phyloP scores from a whole-genome alignment of 257 asterid species.

The Gynochthodes officinalis region DNA sequence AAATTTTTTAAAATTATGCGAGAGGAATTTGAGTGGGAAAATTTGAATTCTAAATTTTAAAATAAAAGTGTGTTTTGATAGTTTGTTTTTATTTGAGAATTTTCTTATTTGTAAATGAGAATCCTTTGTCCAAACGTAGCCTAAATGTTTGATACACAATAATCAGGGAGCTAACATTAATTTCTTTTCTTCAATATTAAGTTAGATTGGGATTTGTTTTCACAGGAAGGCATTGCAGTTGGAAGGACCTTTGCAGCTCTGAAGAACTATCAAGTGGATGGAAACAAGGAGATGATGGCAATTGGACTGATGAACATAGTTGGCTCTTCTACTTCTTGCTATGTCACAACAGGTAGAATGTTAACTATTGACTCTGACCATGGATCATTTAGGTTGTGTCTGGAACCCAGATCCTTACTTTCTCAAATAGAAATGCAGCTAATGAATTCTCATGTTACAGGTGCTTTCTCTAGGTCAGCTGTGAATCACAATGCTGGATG shows the following conservation, averaged over 20 bases:
- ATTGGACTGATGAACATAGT: conserved; percentile 82
- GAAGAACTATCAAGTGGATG: conserved; percentile 89
- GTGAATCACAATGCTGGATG: conserved; percentile 95
- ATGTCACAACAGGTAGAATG: conserved; percentile 67
- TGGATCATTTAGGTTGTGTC: not conserved
- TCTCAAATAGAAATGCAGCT: not conserved
- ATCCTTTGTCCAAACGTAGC: no score
- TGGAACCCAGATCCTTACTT: no score
- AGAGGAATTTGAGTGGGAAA: no score
- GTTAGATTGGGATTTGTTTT: not conserved
- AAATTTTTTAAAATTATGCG: no score
- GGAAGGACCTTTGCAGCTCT: conserved; percentile 93
- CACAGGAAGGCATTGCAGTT: conserved; percentile 91
- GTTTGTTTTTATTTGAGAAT: no score
- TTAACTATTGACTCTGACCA: not conserved
- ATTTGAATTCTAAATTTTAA: no score
- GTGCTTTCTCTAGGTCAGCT: conserved; percentile 87
- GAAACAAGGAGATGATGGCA: conserved; percentile 93
- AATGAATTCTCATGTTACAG: conserved; percentile 24
- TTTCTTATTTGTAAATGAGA: no score
- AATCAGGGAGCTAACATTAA: no score
- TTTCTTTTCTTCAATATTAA: not conserved
- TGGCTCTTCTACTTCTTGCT: conserved; percentile 86
- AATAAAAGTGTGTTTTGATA: no score
- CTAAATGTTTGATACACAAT: no score